Evolutionary conservation across 2,329 filamentous ascomycete genomes (phyloP).

Genomic region (Phialophora expanda): DNA sequence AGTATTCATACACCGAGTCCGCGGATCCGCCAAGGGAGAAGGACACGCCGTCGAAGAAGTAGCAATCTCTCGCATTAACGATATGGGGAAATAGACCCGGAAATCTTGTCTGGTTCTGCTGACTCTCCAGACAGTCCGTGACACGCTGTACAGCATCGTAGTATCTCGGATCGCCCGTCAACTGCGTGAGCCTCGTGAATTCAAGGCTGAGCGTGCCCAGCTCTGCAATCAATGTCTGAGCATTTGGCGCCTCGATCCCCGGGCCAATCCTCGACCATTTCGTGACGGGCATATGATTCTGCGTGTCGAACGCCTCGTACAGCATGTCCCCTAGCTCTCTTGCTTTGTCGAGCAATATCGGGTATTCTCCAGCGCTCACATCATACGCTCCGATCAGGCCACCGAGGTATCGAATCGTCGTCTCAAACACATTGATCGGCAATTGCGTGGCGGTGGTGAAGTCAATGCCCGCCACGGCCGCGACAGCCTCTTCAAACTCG

Average conservation of each 20-base stretch:
- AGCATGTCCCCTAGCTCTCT: slow-evolving; percentile 52
- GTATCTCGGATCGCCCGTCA: slow-evolving; percentile 65
- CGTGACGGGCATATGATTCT: slow-evolving; percentile 67
- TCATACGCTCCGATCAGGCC: slow-evolving; percentile 48
- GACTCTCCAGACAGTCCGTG: slow-evolving; percentile 59
- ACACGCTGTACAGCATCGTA: slow-evolving; percentile 68
- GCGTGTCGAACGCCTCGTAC: slow-evolving; percentile 52
- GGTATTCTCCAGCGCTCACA: slow-evolving; percentile 57
- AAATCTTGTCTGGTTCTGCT: slow-evolving; percentile 60
- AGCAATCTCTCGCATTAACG: slow-evolving; percentile 55
- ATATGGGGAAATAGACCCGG: slow-evolving; percentile 68
- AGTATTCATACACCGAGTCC: slow-evolving; percentile 63
- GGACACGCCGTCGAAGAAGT: slow-evolving; percentile 38
- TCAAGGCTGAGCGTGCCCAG: slow-evolving; percentile 66
- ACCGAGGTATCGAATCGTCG: slow-evolving; percentile 49
- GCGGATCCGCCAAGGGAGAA: slow-evolving; percentile 62
- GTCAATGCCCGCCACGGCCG: slow-evolving; percentile 64
- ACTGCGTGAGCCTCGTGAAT: slow-evolving; percentile 67
- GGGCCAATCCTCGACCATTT: slow-evolving; percentile 56
- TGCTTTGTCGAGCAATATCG: slow-evolving; percentile 47
- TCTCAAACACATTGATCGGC: slow-evolving; percentile 48
- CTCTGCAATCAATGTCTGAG: slow-evolving; percentile 50
- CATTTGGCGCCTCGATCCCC: slow-evolving; percentile 40
- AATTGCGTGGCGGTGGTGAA: slow-evolving; percentile 59
- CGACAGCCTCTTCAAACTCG: slow-evolving; percentile 68